These are phyloP conservation scores for Ceratobasidium sp. DNA, from an alignment of 1,284 basidiomycete species.

Conservation along the genomic window DNA sequence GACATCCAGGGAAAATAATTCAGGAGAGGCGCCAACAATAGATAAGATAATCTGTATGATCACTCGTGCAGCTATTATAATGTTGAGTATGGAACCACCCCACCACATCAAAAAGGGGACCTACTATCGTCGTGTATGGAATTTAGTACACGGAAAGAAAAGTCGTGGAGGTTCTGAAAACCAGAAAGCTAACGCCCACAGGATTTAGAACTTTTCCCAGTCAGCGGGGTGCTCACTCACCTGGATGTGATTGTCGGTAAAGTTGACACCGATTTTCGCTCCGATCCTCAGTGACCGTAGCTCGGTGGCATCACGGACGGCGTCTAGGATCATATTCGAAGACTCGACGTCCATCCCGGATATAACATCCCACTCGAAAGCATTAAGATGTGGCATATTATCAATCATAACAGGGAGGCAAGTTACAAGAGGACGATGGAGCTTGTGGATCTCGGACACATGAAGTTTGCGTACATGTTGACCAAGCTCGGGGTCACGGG, in stretches of 20 bases:
- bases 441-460: conserved; percentile 37
- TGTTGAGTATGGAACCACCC: background rate
- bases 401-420: conserved; percentile 38
- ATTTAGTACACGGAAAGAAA: conserved; percentile 35
- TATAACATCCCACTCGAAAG: conserved; percentile 35
- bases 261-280: conserved; percentile 25
- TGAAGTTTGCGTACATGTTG: conserved; percentile 34
- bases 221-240: background rate
- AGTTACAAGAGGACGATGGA: conserved; percentile 37
- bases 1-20: conserved; percentile 22
- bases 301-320: conserved; percentile 18
- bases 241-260: conserved; percentile 30
- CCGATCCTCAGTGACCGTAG: conserved; percentile 27
- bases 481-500: conserved; percentile 31
- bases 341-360: conserved; percentile 33
- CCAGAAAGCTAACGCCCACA: conserved; percentile 14
- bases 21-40: conserved; percentile 28
- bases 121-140: conserved; percentile 34
- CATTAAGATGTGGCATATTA: conserved; percentile 26
- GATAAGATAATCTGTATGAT: conserved; percentile 23
- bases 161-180: conserved; percentile 21
- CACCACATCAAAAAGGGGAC: background rate
- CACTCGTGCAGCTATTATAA: conserved; percentile 11
- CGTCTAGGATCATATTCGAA: conserved; percentile 32
- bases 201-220: background rate